Evolutionary conservation across 805 yeast genomes (phyloP).

Genomic region (Clavispora carvajalis): DNA sequence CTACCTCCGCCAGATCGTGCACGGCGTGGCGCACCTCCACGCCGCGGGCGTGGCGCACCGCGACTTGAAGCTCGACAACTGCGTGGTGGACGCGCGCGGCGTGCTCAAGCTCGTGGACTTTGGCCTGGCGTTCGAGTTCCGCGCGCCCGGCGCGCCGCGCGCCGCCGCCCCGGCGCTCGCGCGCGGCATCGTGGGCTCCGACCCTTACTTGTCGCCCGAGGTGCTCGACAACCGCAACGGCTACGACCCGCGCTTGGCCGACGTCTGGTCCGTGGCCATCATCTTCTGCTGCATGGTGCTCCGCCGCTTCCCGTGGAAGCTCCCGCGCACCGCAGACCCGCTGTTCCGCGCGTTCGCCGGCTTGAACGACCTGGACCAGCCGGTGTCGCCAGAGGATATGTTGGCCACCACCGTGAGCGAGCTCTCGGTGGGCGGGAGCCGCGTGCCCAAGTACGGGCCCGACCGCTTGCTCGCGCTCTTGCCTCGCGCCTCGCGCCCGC

Average conservation of each 20-base stretch:
- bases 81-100: slow-evolving; percentile 75
- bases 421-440: slow-evolving; percentile 7
- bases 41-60: slow-evolving; percentile 84
- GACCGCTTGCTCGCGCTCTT: slow-evolving; percentile 64
- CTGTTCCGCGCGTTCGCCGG: slow-evolving; percentile 61
- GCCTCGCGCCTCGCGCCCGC: slow-evolving; percentile 58
- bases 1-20: slow-evolving; percentile 74
- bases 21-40: slow-evolving; percentile 76
- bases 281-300: slow-evolving; percentile 87
- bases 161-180: slow-evolving; percentile 49
- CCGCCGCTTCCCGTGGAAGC: slow-evolving; percentile 91
- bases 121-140: slow-evolving; percentile 85
- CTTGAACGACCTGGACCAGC: slow-evolving; percentile 6
- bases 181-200: slow-evolving; percentile 88
- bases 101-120: slow-evolving; percentile 85
- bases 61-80: slow-evolving; percentile 88
- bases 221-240: slow-evolving; percentile 45
- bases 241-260: slow-evolving; percentile 86
- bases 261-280: slow-evolving; percentile 91
- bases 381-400: slow-evolving; percentile 8
- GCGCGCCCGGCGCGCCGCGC: slow-evolving; percentile 25
- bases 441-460: slow-evolving; percentile 48
- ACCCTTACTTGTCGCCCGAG: slow-evolving; percentile 94
- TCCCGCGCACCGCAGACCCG: slow-evolving; percentile 73
- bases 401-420: slow-evolving; percentile 10